Base-by-base conservation (phyloP, 306 rosid genomes). In the Acacia crassicarpa region DNA sequence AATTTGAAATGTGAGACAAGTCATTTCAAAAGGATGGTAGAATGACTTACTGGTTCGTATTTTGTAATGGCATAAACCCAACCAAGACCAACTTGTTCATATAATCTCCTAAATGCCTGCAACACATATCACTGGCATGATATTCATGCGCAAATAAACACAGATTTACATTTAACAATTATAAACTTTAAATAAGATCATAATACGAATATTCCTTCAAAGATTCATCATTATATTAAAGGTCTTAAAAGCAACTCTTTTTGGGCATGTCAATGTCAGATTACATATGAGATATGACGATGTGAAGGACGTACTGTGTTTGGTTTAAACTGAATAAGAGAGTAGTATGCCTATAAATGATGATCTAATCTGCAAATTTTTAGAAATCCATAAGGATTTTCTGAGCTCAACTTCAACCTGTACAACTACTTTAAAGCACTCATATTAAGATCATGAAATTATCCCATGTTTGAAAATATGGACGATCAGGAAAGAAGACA, bases 41-140 rank as follows among this genome's bases (percentile, higher is more conserved):
- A 75, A 84, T 53, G 79, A 81, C 94, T 85, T 81, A 93, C 94
- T 23, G 99, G 97, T 83, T 91, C 89, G 65, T 86, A 93, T 89
- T 93, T 92, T 63, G 98, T 93, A 44, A 93, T 76, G 61, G 98
- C 96, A 85, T 93, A 95, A 71, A 95, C 90, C 99, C 94, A 95
- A 80, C 98, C 99, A 48, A 95, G 99, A 75, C 91, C 97, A 74
- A 92, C 92, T 67, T 89, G 82, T 82, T 95, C 98, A 77, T 95
- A 95, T 54, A 93, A 85, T 85, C 86, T 92, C 84, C 98, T 84
- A 77, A 95, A 95, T 44, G 96, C 98, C 98, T 93, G 91, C 81
- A 82, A 54, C 75, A 61, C 72, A 62, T 62, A 23, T 13, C 69
- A 45, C 40, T 73, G 75, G 27, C 67, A 48, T 76, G 53, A 71